Percentiles rank a stretch among this genome's conserved stretches.
Conservation (phyloP, 768 basidiomycete species). For the Phlebiopsis flavidoalba region DNA sequence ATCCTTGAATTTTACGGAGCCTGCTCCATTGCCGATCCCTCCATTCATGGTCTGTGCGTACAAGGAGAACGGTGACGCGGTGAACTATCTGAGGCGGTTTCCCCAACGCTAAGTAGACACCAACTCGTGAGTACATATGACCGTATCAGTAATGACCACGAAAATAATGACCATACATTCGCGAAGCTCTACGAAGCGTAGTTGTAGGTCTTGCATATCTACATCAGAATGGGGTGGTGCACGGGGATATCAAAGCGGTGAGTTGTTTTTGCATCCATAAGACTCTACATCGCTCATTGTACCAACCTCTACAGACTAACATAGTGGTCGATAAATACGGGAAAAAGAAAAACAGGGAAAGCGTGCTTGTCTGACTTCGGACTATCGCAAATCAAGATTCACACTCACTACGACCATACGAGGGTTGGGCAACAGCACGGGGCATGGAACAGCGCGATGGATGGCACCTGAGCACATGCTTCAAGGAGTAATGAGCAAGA, state of each 20-base stretch:
- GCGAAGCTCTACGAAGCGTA: conserved; percentile 17
- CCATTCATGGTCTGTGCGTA: conserved; percentile 14
- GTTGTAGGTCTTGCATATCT: conserved; percentile 18
- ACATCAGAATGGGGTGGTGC: conserved; percentile 18
- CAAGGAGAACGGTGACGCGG: conserved; percentile 10
- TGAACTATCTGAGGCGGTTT: conserved; percentile 4
- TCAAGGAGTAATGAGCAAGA: conserved; percentile 2
- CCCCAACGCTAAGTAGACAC: conserved; percentile 9
- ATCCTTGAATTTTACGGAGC: conserved; percentile 11
- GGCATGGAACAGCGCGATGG: conserved; percentile 10
- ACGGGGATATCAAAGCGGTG: conserved; percentile 23
- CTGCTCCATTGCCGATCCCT: not conserved
- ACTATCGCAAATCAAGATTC: conserved; percentile 8
- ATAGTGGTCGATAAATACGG: conserved; percentile 13
- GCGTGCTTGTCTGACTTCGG: conserved; percentile 16
- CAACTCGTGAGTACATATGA: conserved; percentile 5
- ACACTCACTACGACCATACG: conserved; percentile 1
- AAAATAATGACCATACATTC: not conserved
- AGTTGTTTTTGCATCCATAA: conserved; percentile 2
- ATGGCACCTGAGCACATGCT: conserved; percentile 13
- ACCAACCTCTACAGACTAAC: conserved; percentile 3
- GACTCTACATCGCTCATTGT: not conserved
- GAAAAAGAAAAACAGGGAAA: no score
- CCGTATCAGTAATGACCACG: not conserved
- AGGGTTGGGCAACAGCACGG: not conserved